Evolutionary conservation across 2,329 filamentous ascomycete genomes (phyloP).

Genomic region (Sarocladium strictum): DNA sequence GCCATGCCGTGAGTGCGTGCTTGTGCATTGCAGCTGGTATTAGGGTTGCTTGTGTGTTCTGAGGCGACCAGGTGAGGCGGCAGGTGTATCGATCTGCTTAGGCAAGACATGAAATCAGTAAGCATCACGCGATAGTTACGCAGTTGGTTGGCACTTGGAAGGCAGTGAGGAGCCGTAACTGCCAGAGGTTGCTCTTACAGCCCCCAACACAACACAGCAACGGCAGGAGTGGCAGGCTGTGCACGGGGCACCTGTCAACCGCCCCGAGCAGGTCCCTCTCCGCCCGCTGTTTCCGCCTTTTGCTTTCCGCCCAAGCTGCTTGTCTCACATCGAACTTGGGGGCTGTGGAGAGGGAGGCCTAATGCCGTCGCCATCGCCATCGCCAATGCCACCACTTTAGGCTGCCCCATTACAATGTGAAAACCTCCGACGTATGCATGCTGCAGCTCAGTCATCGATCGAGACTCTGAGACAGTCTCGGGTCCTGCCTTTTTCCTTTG

Average conservation of each 20-base stretch:
- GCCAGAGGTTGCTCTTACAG: too few species aligned
- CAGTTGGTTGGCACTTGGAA: too few species aligned
- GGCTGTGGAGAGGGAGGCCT: too few species aligned
- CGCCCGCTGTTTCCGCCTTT: background rate
- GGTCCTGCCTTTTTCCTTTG: background rate
- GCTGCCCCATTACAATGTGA: background rate
- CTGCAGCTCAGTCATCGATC: slow-evolving; percentile 2
- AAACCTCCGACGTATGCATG: slow-evolving; percentile 1
- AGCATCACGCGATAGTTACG: too few species aligned
- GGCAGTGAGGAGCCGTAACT: too few species aligned
- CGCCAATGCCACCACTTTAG: too few species aligned
- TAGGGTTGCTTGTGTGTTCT: background rate
- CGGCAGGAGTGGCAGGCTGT: background rate
- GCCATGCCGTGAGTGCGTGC: background rate
- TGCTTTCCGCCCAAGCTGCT: background rate
- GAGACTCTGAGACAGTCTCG: slow-evolving; percentile 6
- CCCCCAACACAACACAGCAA: too few species aligned
- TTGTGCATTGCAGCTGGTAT: background rate
- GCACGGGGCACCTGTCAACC: slow-evolving; percentile 1
- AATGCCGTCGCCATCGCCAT: too few species aligned
- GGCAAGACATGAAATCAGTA: too few species aligned
- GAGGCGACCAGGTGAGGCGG: background rate
- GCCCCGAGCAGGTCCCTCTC: background rate
- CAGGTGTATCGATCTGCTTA: too few species aligned
- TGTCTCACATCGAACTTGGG: background rate